Evolutionary conservation across 208 protist genomes (phyloP).

Genomic region (Trypanosoma rangeli): DNA sequence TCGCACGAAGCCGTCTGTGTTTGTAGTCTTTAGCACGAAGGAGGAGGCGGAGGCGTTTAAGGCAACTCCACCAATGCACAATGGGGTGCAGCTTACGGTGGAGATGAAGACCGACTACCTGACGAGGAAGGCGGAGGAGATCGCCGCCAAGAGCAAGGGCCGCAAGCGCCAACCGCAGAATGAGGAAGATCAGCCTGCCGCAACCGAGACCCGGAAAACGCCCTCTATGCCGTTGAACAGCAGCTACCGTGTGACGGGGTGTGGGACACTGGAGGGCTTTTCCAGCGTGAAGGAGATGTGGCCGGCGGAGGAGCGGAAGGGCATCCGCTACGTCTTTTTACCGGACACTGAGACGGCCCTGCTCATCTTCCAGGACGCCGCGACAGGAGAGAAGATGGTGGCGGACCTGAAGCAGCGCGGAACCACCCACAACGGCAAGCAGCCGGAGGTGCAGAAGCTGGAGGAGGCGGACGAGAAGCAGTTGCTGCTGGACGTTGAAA

Average conservation of each 20-base stretch:
- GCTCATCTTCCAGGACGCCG: slow-evolving; percentile 84
- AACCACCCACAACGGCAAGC: slow-evolving; percentile 77
- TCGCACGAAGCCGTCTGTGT: slow-evolving; percentile 80
- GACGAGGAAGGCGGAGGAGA: slow-evolving; percentile 66
- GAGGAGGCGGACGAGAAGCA: slow-evolving; percentile 62
- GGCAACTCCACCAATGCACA: slow-evolving; percentile 53
- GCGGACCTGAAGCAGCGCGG: slow-evolving; percentile 61
- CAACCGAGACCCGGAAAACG: slow-evolving; percentile 32
- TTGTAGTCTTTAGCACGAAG: slow-evolving; percentile 76
- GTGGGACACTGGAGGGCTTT: slow-evolving; percentile 68
- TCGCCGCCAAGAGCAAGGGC: slow-evolving; percentile 58
- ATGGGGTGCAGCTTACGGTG: slow-evolving; percentile 66
- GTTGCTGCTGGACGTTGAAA: slow-evolving; percentile 75
- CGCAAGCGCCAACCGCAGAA: slow-evolving; percentile 17
- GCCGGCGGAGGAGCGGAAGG: slow-evolving; percentile 81
- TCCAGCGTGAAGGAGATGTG: slow-evolving; percentile 79
- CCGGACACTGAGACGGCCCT: slow-evolving; percentile 62
- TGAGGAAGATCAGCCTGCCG: background rate
- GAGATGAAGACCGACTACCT: slow-evolving; percentile 85
- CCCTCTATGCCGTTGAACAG: slow-evolving; percentile 79
- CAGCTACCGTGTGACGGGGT: slow-evolving; percentile 74
- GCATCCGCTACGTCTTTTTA: slow-evolving; percentile 85
- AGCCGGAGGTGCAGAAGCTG: slow-evolving; percentile 68
- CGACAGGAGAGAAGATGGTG: slow-evolving; percentile 76
- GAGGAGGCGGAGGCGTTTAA: slow-evolving; percentile 72